Evolutionary conservation across 805 yeast genomes (phyloP), one percentile per base, ranked within the genome.

Genomic region (Brettanomyces sp.): DNA sequence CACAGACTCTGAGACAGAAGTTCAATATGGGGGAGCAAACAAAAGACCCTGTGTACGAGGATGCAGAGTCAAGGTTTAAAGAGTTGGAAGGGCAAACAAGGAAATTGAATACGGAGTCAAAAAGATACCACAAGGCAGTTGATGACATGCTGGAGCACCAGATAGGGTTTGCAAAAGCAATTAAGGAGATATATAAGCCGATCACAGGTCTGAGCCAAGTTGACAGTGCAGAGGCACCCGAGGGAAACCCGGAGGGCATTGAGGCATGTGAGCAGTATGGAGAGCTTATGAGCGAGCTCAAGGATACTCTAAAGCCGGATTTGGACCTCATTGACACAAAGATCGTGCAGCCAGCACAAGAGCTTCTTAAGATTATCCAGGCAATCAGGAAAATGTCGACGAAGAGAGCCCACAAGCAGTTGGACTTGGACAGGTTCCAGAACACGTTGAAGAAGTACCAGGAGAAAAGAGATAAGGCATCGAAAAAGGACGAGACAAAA

Each of bases 161-260:
- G 64, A 83, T 91, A 53, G 97, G 91, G 49, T 93, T 90, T 63
- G 85, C 96, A n/a, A 84, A 83, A 58, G 91, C 95, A 3, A 88
- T 93, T 66, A 97, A 90, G 63, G 96, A 90, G 60, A 85, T 93
- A 49, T 93, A 89, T 69, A 88, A 91, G 66, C 99, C 99, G 1
- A 93, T 93, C 50, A 81, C 93, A 46, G 99, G 99, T 39, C 80
- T 89, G 50, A 71, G 85, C 61, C 80, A 93, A 13, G 98, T 93
- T 62, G 96, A 97, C 6, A 85, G 82, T 59, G 78, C 93, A 6
- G 65, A 87, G 2, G 76, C 79, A 41, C 90, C 90, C 0, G 99
- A 93, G 62, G 97, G 95, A 55, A 90, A 90, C 59, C 97, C 97
- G 3, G 95, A 93, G 45, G 99, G 98, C 55, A 88, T 93, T 53